Evolutionary conservation across 2,329 filamentous ascomycete species (phyloP), one percentile per base, ranked within the genome.

Genomic region (Corynespora cassiicola): DNA sequence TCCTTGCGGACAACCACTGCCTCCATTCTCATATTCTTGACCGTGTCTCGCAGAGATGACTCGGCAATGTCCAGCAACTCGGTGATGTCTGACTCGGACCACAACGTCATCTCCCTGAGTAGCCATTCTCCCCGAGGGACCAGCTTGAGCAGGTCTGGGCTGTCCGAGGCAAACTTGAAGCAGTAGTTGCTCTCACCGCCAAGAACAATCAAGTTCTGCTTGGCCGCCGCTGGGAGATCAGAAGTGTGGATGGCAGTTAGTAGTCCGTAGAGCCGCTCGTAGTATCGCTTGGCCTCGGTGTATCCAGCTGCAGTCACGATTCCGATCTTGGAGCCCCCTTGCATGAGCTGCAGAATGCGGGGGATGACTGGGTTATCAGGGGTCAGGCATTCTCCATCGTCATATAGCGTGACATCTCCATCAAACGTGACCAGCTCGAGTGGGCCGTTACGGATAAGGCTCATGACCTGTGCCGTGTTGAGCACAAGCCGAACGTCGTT

Each of bases 231-330:
- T 0, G 86, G 81, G 6, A 95, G 76, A 9, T 77, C 64, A 1
- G 82, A 82, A 5, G 81, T 79, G 24, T 80, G 75, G 14, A 97
- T 81, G 17, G 88, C 87, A 54, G 95, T 85, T 2, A 99, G 80
- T 0, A 99, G 80, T 1, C 94, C 94, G 64, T 90, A 84, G 2
- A 99, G 81, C 11, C 94, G 86, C 14, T 81, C 84, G 65, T 95
- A 91, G 75, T 99, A 99, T 51, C 84, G 84, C 37, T 86, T 81
- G 5, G 89, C 88, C 23, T 92, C 87, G 0, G 89, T 92, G 72
- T 99, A 99, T 12, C 94, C 94, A 2, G 94, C 94, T 1, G 94
- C 94, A 1, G 94, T 99, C 34, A 99, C 94, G 61, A 99, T 97
- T 33, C 91, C 94, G 53, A 99, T 86, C 53, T 87, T 87, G 50